Percentiles rank a stretch among this genome's conserved stretches.
Conservation (phyloP, 352 stramenopile species). For the Phytophthora meadii region DNA sequence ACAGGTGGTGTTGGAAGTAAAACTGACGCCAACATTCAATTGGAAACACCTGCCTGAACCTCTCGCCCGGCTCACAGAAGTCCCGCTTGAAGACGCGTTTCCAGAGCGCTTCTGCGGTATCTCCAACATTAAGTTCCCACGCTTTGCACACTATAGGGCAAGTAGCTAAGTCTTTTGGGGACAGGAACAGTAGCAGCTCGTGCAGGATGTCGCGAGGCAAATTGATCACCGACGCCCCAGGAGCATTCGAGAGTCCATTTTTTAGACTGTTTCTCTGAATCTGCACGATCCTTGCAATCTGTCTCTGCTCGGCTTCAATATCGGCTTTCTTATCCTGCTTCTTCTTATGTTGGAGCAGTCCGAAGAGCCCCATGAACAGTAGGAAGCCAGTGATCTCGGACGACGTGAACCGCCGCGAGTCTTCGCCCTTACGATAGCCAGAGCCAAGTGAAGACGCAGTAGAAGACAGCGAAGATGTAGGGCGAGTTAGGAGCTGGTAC, state of each 20-base stretch:
- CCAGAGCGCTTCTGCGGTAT: slow-evolving; percentile 56
- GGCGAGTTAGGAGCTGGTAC: slow-evolving; percentile 56
- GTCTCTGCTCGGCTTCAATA: slow-evolving; percentile 30
- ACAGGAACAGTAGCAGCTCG: slow-evolving; percentile 64
- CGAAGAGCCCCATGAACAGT: slow-evolving; percentile 67
- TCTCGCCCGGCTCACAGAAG: slow-evolving; percentile 56
- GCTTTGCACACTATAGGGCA: slow-evolving; percentile 52
- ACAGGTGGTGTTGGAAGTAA: slow-evolving; percentile 77
- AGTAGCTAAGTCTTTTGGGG: slow-evolving; percentile 48
- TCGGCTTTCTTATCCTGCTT: slow-evolving; percentile 33
- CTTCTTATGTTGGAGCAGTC: slow-evolving; percentile 63
- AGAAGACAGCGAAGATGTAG: slow-evolving; percentile 2
- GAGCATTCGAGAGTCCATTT: slow-evolving; percentile 4
- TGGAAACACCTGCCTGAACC: slow-evolving; percentile 58
- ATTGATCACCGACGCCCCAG: slow-evolving; percentile 17
- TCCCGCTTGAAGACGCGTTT: slow-evolving; percentile 57
- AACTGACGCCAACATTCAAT: slow-evolving; percentile 70
- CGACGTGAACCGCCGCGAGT: slow-evolving; percentile 47
- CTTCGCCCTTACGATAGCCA: slow-evolving; percentile 34
- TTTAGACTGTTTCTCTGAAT: slow-evolving; percentile 15
- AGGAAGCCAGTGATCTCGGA: slow-evolving; percentile 71
- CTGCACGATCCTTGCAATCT: slow-evolving; percentile 26
- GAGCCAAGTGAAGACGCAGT: slow-evolving; percentile 11
- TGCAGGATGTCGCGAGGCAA: slow-evolving; percentile 55
- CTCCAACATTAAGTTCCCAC: slow-evolving; percentile 44